Conservation (phyloP, 495 filamentous ascomycete species). For the Astrothelium subdiscretum region DNA sequence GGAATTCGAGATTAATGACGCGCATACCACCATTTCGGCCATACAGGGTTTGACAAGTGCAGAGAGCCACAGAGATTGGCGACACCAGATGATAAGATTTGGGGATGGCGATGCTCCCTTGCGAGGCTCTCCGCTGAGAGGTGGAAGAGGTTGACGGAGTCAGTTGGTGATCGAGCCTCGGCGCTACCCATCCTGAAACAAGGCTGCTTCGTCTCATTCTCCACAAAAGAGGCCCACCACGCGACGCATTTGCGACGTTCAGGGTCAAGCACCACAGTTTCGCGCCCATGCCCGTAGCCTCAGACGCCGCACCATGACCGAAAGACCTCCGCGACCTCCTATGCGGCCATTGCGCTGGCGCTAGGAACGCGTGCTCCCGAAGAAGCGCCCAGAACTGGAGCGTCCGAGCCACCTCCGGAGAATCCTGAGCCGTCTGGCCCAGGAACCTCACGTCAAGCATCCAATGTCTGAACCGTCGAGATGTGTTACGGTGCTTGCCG, state of each 20-base stretch:
- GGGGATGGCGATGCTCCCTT: too few relatives aligned
- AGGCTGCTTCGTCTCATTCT: neutral
- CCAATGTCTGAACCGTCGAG: neutral
- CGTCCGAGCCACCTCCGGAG: neutral
- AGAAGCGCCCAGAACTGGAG: neutral
- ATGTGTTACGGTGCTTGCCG: neutral
- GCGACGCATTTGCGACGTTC: neutral
- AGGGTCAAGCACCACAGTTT: neutral
- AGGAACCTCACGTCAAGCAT: neutral
- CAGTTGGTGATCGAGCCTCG: neutral
- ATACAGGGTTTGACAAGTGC: too few relatives aligned
- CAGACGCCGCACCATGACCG: neutral
- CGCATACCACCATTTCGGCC: too few relatives aligned
- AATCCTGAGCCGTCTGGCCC: neutral
- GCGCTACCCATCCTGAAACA: neutral
- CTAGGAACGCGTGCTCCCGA: neutral
- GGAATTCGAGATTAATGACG: too few relatives aligned
- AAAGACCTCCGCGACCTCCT: neutral
- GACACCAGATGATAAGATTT: too few relatives aligned
- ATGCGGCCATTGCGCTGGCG: neutral
- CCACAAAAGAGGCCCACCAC: neutral
- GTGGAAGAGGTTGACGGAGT: neutral
- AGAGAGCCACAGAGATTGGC: too few relatives aligned
- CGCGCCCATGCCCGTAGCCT: neutral
- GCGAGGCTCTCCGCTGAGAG: too few relatives aligned